A percentile compares a stretch with the other conserved stretches of the same genome.
phyloP scores from a whole-genome alignment of 78 protist species.

The slime mould (Dictyostelium discoideum) region dicty_2.7 NC_007090.3:3542001-3542500 shows the following conservation, averaged over 20 bases:
- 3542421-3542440: conserved; percentile 87
- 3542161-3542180: conserved; percentile 69
- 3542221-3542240: conserved; percentile 75
- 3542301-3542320: no score
- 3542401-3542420: conserved; percentile 75
- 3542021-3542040: conserved; percentile 60
- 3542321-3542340: no score
- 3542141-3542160: conserved; percentile 80
- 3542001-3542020: conserved; percentile 68
- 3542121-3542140: conserved; percentile 75
- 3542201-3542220: conserved; percentile 78
- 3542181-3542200: conserved; percentile 80
- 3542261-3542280: conserved; percentile 81
- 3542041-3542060: no score
- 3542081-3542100: not conserved
- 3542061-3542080: not conserved
- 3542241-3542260: conserved; percentile 85
- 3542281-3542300: not conserved
- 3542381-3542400: conserved; percentile 79
- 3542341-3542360: not conserved
- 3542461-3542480: conserved; percentile 87
- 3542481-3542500: conserved; percentile 60
- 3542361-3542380: conserved; percentile 36
- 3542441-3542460: conserved; percentile 88
- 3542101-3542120: not conserved